Evolutionary conservation across 2,329 filamentous ascomycete genomes (phyloP).

Genomic region (Calonectria henricotiae): DNA sequence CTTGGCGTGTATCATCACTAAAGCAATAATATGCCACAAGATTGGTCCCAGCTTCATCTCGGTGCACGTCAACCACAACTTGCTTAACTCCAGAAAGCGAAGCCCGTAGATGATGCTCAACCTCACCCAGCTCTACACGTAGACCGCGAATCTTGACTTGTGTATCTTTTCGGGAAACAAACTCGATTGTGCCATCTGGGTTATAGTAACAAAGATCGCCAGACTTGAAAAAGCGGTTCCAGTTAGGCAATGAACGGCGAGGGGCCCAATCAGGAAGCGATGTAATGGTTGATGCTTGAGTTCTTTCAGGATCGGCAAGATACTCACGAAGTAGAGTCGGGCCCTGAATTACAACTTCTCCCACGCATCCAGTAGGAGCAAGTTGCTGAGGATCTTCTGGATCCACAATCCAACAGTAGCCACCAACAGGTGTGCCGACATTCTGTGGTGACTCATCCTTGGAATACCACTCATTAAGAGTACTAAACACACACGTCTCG

Average conservation of each 20-base stretch:
- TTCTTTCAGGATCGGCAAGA: conserved; percentile 54
- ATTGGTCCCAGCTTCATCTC: not conserved
- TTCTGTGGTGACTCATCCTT: conserved; percentile 19
- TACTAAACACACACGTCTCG: conserved; percentile 34
- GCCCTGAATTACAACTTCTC: conserved; percentile 42
- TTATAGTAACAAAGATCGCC: conserved; percentile 26
- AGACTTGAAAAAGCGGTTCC: conserved; percentile 24
- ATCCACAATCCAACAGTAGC: conserved; percentile 39
- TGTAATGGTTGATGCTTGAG: conserved; percentile 4
- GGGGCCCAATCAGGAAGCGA: not conserved
- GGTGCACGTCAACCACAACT: not conserved
- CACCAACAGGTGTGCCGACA: conserved; percentile 33
- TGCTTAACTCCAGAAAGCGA: not conserved
- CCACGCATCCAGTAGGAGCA: conserved; percentile 37
- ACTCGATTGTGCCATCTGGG: conserved; percentile 19
- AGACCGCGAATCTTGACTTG: conserved; percentile 56
- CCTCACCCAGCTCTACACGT: conserved; percentile 50
- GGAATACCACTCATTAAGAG: conserved; percentile 23
- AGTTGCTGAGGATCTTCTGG: conserved; percentile 28
- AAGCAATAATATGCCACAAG: not conserved
- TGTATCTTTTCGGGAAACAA: conserved; percentile 46
- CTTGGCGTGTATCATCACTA: not conserved
- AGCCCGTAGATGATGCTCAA: conserved; percentile 18
- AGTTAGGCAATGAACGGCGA: not conserved
- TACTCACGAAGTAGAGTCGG: conserved; percentile 66